phyloP scores from a whole-genome alignment of 257 asterid species.

The Gardenia jasminoides region DNA sequence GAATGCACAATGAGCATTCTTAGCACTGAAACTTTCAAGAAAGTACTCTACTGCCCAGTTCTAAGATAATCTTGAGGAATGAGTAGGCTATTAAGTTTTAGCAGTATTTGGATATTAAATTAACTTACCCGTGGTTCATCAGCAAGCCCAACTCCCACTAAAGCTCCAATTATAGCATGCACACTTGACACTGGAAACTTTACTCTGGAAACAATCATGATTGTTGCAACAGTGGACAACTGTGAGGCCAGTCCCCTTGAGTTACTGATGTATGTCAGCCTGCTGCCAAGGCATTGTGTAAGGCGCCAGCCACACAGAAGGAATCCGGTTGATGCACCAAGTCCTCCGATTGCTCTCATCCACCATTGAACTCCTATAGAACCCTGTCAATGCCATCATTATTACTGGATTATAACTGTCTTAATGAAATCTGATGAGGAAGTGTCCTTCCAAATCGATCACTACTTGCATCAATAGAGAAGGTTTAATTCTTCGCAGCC shows the following conservation, averaged over 20 bases:
- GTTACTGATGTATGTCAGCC: background rate
- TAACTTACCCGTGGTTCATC: slow-evolving; percentile 2
- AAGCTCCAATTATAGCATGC: background rate
- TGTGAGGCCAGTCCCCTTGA: slow-evolving; percentile 12
- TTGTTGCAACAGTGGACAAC: background rate
- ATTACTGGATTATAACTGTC: background rate
- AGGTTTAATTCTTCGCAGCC: too few species aligned
- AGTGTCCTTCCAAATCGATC: background rate
- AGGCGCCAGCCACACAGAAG: slow-evolving; percentile 1
- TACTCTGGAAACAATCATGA: background rate
- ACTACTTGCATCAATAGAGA: too few species aligned
- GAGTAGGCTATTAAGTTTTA: background rate
- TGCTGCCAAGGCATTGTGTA: slow-evolving; percentile 4
- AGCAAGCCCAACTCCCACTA: slow-evolving; percentile 6
- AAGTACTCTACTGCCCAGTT: too few species aligned
- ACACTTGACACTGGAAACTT: slow-evolving; percentile 11
- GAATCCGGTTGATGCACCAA: slow-evolving; percentile 3
- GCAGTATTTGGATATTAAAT: background rate
- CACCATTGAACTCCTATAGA: background rate
- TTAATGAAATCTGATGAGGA: background rate
- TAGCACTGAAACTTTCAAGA: too few species aligned
- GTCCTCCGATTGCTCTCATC: slow-evolving; percentile 15
- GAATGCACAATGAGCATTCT: too few species aligned
- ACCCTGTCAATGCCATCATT: background rate
- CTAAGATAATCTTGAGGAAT: too few species aligned